phyloP scores from a whole-genome alignment of 345 rosid genomes.

The Eucalyptus camaldulensis region DNA sequence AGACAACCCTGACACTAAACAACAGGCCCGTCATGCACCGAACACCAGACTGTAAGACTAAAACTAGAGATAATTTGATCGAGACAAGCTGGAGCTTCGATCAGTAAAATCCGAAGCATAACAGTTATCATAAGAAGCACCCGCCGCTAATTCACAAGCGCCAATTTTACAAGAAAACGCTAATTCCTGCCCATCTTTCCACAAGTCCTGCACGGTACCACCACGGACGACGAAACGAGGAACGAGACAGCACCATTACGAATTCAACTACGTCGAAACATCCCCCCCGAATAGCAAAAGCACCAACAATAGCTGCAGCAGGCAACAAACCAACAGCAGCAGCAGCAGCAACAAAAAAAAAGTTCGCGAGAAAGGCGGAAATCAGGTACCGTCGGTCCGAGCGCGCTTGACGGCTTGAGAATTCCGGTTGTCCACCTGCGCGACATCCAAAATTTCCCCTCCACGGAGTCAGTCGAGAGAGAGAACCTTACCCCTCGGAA shows the following conservation, averaged over 20 bases:
- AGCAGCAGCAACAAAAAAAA: neutral
- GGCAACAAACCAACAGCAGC: neutral
- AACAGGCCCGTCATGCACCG: neutral
- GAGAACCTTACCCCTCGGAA: neutral
- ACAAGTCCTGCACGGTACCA: neutral
- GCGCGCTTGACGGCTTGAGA: slow-evolving; percentile 98
- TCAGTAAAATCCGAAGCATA: neutral
- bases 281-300: neutral
- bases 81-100: neutral
- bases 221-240: neutral
- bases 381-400: slow-evolving; percentile 77
- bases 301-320: neutral
- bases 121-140: neutral
- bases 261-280: neutral
- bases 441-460: neutral
- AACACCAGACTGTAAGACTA: neutral
- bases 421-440: slow-evolving; percentile 89
- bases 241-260: neutral
- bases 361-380: neutral
- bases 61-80: neutral
- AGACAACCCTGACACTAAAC: neutral
- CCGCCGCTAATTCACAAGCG: neutral
- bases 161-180: neutral
- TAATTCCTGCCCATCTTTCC: neutral
- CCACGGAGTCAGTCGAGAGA: neutral